Percentiles rank a stretch among this genome's conserved stretches.
Evolutionary conservation across 78 protist species (phyloP).

Genomic region (Dictyostelium firmibasis): DNA sequence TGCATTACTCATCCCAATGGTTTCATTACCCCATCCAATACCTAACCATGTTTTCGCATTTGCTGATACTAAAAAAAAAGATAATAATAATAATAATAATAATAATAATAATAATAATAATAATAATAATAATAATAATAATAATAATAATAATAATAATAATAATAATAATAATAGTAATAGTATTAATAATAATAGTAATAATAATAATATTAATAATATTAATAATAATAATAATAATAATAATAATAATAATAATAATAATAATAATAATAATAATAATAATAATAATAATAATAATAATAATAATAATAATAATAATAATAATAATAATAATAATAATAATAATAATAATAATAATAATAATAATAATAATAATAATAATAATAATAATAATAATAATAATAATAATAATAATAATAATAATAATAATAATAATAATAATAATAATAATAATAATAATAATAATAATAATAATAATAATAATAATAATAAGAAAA

Average conservation of each 20-base stretch:
- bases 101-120: not conserved
- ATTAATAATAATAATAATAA: not conserved
- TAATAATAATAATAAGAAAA: not conserved
- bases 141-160: not conserved
- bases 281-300: not conserved
- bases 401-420: not conserved
- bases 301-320: not conserved
- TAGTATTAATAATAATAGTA: too few species aligned
- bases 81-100: not conserved
- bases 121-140: too few species aligned
- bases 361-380: not conserved
- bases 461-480: not conserved
- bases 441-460: not conserved
- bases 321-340: not conserved
- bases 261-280: not conserved
- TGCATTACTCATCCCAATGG: not conserved
- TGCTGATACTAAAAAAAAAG: not conserved
- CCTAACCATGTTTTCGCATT: constrained; percentile 1
- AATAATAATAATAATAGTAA: too few species aligned
- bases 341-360: not conserved
- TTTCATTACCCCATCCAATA: not conserved
- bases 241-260: not conserved
- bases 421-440: not conserved
- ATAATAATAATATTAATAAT: not conserved
- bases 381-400: not conserved